Evolutionary conservation across 2,329 filamentous ascomycete species (phyloP).

Genomic region (Cadophora sp.): DNA sequence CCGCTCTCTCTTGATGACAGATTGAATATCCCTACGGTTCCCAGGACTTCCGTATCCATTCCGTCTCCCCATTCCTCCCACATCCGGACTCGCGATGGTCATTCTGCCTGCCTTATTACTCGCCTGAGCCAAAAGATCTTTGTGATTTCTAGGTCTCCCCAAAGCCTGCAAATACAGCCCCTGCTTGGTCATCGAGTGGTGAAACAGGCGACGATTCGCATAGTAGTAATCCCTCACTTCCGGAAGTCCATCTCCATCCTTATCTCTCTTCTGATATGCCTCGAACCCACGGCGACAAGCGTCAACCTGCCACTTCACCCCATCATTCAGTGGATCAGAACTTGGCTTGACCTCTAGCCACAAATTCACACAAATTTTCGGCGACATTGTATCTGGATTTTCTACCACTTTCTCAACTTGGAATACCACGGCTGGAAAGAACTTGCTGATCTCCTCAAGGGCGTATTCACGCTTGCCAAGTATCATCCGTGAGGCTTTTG

Average conservation of each 20-base stretch:
- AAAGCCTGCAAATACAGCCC: background rate
- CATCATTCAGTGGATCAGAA: background rate
- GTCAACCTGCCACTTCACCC: background rate
- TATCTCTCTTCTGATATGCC: background rate
- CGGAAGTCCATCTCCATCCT: background rate
- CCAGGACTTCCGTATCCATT: no score
- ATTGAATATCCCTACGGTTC: no score
- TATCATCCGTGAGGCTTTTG: background rate
- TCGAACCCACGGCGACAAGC: conserved; percentile 10
- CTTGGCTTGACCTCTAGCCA: conserved; percentile 8
- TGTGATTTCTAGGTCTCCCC: background rate
- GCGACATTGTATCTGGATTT: background rate
- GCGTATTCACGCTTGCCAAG: background rate
- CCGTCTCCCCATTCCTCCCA: no score
- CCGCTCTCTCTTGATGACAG: no score
- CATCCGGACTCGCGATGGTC: background rate
- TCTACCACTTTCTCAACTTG: background rate
- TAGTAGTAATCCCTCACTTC: conserved; percentile 7
- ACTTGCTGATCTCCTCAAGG: background rate
- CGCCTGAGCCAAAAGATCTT: background rate
- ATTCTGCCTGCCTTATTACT: background rate
- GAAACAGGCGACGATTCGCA: background rate
- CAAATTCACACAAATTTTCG: background rate
- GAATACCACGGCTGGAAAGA: conserved; percentile 13
- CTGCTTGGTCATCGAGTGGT: background rate